Percentiles rank a stretch among this genome's conserved stretches.
phyloP scores from a whole-genome alignment of 176 grass and related monocot species.

The Stipa capillata region DNA sequence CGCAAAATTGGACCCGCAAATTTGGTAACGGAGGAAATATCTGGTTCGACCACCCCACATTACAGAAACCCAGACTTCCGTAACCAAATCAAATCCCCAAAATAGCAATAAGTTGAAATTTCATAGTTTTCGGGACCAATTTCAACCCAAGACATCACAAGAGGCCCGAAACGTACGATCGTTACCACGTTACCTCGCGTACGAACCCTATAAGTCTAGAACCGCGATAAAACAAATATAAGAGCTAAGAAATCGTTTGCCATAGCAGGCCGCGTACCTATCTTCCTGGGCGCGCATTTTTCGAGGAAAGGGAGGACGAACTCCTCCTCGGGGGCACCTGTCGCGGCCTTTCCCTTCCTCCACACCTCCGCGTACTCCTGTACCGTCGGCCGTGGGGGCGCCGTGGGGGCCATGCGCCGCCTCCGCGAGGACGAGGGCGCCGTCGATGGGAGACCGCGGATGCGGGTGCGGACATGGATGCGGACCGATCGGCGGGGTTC shows the following conservation, averaged over 20 bases:
- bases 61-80: neutral
- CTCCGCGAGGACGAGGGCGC: neutral
- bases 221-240: neutral
- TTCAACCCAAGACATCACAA: neutral
- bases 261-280: neutral
- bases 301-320: slow-evolving; percentile 39
- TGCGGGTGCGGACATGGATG: neutral
- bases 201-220: neutral
- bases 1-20: neutral
- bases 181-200: neutral
- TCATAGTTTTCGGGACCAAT: neutral
- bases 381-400: neutral
- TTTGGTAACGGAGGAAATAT: neutral
- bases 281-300: slow-evolving; percentile 36
- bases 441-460: slow-evolving; percentile 11
- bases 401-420: neutral
- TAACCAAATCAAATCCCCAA: neutral
- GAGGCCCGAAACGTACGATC: neutral
- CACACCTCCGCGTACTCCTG: slow-evolving; percentile 14
- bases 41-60: neutral
- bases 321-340: slow-evolving; percentile 22
- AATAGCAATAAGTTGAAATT: neutral
- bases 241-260: neutral
- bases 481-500: neutral
- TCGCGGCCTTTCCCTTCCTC: slow-evolving; percentile 6